phyloP scores from a whole-genome alignment of 1,139 yeast genomes.

The Yamadazyma friedrichii region DNA sequence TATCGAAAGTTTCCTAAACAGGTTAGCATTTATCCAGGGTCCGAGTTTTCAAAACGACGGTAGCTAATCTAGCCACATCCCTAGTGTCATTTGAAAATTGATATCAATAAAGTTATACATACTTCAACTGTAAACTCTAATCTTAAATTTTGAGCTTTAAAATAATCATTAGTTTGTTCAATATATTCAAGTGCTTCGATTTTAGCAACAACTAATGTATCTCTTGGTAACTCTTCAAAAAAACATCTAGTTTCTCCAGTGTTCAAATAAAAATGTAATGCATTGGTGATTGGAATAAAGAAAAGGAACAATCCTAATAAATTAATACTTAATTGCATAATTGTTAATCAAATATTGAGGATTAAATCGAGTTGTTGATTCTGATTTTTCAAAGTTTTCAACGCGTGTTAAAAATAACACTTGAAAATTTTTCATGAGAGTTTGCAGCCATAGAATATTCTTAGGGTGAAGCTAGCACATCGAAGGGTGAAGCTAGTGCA shows the following conservation, averaged over 20 bases:
- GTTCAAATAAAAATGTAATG: slow-evolving; percentile 45
- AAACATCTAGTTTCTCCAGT: slow-evolving; percentile 49
- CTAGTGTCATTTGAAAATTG: too few relatives aligned
- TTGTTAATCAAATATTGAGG: not conserved
- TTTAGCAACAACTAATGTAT: slow-evolving; percentile 45
- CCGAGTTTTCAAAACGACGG: not conserved
- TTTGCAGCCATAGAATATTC: slow-evolving; percentile 1
- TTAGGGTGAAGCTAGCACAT: not conserved
- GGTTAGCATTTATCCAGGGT: slow-evolving; percentile 1
- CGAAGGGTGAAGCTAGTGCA: not conserved
- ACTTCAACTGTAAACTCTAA: slow-evolving; percentile 40
- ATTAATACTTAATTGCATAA: slow-evolving; percentile 6
- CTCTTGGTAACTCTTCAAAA: slow-evolving; percentile 43
- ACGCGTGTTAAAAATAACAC: slow-evolving; percentile 4
- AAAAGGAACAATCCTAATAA: slow-evolving; percentile 14
- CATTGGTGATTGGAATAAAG: slow-evolving; percentile 22
- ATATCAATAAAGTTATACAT: not conserved
- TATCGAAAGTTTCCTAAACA: slow-evolving; percentile 42
- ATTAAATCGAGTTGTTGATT: slow-evolving; percentile 3
- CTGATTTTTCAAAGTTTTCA: slow-evolving; percentile 2
- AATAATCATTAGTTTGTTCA: slow-evolving; percentile 30
- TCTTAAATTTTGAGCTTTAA: slow-evolving; percentile 30
- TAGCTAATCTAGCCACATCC: not conserved
- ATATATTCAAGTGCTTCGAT: slow-evolving; percentile 41
- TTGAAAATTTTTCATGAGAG: slow-evolving; percentile 2